These are phyloP conservation scores for Citrus sinensis DNA, from an alignment of 345 rosid species.

Conservation along the genomic window DVS_A1.0 CM039167.1:13178001-13178500, in stretches of 20 bases:
- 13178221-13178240: background rate
- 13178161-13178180: no score
- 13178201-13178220: background rate
- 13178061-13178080: no score
- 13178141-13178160: accelerated
- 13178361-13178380: background rate
- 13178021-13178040: background rate
- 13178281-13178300: background rate
- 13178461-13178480: background rate
- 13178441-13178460: background rate
- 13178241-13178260: background rate
- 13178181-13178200: background rate
- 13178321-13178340: background rate
- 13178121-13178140: no score
- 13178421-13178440: background rate
- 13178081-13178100: accelerated
- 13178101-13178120: no score
- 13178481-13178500: background rate
- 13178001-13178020: background rate
- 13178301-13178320: background rate
- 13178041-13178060: background rate
- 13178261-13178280: background rate
- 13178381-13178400: background rate
- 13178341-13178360: background rate
- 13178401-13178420: background rate